Evolutionary conservation across 305 asterid genomes (phyloP).

Genomic region (Vinca major): DNA sequence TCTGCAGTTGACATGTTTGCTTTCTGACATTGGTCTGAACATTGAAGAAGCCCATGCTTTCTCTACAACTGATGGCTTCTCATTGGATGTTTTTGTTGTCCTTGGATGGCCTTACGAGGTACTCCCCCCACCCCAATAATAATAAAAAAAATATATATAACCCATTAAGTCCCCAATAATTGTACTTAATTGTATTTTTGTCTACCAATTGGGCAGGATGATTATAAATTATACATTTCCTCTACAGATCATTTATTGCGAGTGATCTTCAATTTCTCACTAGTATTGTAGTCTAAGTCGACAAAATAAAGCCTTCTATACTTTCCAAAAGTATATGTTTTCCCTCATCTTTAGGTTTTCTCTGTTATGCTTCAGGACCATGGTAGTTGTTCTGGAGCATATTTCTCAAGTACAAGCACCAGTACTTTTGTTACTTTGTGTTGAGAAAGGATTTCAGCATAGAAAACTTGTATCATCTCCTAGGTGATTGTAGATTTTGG

Average conservation of each 20-base stretch:
- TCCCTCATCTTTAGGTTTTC: slow-evolving; percentile 17
- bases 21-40: slow-evolving; percentile 46
- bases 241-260: background rate
- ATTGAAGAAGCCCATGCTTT: slow-evolving; percentile 56
- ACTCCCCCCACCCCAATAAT: slow-evolving; percentile 1
- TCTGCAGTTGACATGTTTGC: slow-evolving; percentile 39
- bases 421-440: background rate
- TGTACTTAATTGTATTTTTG: background rate
- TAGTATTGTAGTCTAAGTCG: slow-evolving; percentile 10
- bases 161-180: no score
- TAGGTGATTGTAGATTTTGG: slow-evolving; percentile 1
- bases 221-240: background rate
- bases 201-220: background rate
- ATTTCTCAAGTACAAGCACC: slow-evolving; percentile 8
- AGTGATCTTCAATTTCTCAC: background rate
- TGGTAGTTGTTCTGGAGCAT: slow-evolving; percentile 16
- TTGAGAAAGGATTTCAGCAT: background rate
- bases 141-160: no score
- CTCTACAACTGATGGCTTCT: slow-evolving; percentile 50
- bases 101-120: slow-evolving; percentile 53
- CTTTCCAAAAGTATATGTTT: slow-evolving; percentile 1
- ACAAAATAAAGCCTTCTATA: slow-evolving; percentile 7
- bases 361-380: slow-evolving; percentile 16
- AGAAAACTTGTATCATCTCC: background rate
- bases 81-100: slow-evolving; percentile 47